Percentiles rank a stretch among this genome's conserved stretches.
Evolutionary conservation across 202 grass and related monocot species (phyloP).

Genomic region (Saccharum hybrid): DNA sequence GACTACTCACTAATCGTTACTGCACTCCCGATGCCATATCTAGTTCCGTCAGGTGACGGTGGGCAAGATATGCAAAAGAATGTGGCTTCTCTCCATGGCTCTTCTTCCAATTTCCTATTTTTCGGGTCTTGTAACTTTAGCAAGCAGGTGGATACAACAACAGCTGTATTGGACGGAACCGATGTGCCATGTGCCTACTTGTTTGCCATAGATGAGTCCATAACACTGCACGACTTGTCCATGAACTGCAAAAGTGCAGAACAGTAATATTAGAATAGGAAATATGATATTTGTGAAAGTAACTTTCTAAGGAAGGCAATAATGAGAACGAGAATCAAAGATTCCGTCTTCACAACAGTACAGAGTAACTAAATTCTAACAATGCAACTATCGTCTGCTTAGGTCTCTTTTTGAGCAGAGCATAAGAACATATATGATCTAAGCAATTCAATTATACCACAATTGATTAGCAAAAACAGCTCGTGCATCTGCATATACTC

Average conservation of each 20-base stretch:
- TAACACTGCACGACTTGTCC: slow-evolving; percentile 79
- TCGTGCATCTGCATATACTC: not conserved
- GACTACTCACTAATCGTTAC: slow-evolving; percentile 36
- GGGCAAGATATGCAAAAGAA: slow-evolving; percentile 45
- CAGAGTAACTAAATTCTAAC: not conserved
- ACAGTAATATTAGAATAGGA: slow-evolving; percentile 25
- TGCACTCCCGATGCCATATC: slow-evolving; percentile 31
- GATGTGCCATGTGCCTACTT: slow-evolving; percentile 55
- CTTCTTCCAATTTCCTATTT: slow-evolving; percentile 8
- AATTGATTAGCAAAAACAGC: not conserved
- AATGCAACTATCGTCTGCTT: not conserved
- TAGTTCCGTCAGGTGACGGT: slow-evolving; percentile 34
- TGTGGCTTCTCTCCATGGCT: slow-evolving; percentile 20
- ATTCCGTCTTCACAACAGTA: not conserved
- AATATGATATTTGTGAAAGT: not conserved
- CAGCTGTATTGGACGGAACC: slow-evolving; percentile 41
- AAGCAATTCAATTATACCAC: not conserved
- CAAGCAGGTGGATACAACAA: slow-evolving; percentile 46
- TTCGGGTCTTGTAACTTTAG: slow-evolving; percentile 28
- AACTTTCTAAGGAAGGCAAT: not conserved
- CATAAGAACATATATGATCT: not conserved
- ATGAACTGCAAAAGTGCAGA: slow-evolving; percentile 65
- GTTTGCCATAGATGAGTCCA: slow-evolving; percentile 73
- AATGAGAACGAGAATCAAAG: slow-evolving; percentile 1
- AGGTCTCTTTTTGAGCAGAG: not conserved